phyloP scores from a whole-genome alignment of 345 rosid genomes.

The Sisymbrium irio region DNA sequence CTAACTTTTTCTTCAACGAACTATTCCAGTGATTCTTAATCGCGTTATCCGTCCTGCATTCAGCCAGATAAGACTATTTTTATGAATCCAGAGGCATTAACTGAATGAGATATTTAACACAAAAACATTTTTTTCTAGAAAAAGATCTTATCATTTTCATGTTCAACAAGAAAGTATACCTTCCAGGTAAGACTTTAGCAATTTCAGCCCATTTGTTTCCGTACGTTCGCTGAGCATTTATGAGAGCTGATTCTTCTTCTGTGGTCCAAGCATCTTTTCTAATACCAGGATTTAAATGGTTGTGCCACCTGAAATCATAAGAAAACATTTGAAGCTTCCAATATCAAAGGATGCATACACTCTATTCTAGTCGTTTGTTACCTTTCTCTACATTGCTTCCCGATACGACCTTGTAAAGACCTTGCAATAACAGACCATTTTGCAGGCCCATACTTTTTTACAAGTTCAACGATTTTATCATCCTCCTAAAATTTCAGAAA shows the following conservation, averaged over 20 bases:
- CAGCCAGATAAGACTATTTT: background rate
- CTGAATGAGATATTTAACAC: background rate
- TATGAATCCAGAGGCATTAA: background rate
- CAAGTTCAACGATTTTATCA: slow-evolving; percentile 72
- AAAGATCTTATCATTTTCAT: slow-evolving; percentile 51
- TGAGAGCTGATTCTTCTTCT: slow-evolving; percentile 79
- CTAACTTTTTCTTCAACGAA: slow-evolving; percentile 89
- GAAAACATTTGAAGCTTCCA: slow-evolving; percentile 3
- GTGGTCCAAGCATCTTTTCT: slow-evolving; percentile 87
- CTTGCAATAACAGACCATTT: slow-evolving; percentile 95
- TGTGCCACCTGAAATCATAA: slow-evolving; percentile 76
- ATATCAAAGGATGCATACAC: background rate
- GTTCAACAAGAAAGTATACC: slow-evolving; percentile 45
- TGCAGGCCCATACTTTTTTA: slow-evolving; percentile 74
- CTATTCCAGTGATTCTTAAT: slow-evolving; percentile 99
- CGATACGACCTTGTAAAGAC: slow-evolving; percentile 90
- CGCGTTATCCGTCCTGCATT: slow-evolving; percentile 82
- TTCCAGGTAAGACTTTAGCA: slow-evolving; percentile 88
- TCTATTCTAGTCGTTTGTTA: slow-evolving; percentile 27
- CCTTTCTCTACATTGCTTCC: slow-evolving; percentile 99
- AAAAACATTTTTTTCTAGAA: slow-evolving; percentile 23
- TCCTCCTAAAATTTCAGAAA: slow-evolving; percentile 59
- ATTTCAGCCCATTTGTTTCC: slow-evolving; percentile 99
- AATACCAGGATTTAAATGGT: slow-evolving; percentile 94
- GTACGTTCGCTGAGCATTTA: slow-evolving; percentile 69